phyloP scores from a whole-genome alignment of 352 stramenopile species.

The Phytopythium chamaehyphon region DNA sequence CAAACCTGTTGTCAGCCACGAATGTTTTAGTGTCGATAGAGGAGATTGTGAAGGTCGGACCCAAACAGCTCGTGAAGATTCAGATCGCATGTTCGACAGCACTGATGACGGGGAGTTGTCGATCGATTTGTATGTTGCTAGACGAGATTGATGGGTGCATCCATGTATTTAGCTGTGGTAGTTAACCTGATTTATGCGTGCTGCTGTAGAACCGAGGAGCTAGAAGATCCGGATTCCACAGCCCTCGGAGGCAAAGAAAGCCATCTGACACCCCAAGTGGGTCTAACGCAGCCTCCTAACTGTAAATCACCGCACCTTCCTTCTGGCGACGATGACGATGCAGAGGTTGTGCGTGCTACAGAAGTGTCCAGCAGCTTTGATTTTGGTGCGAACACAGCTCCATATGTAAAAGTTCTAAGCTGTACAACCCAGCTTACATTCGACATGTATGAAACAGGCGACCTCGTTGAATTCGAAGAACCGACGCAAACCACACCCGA shows the following conservation, averaged over 20 bases:
- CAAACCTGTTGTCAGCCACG: too few species aligned
- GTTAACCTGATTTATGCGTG: slow-evolving; percentile 2
- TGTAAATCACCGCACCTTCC: too few species aligned
- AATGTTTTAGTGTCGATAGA: too few species aligned
- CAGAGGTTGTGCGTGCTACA: neutral
- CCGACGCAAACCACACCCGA: neutral
- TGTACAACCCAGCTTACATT: neutral
- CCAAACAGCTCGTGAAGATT: too few species aligned
- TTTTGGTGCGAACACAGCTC: slow-evolving; percentile 44
- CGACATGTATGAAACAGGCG: slow-evolving; percentile 10
- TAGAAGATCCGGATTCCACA: neutral
- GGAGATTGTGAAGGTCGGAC: too few species aligned
- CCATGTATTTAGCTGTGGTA: slow-evolving; percentile 7
- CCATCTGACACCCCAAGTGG: too few species aligned
- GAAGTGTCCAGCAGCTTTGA: slow-evolving; percentile 29
- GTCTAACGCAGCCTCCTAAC: too few species aligned
- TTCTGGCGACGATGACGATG: neutral
- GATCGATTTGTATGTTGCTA: slow-evolving; percentile 54
- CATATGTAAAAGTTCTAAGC: too few species aligned
- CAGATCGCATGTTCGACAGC: slow-evolving; percentile 5
- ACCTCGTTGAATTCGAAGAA: slow-evolving; percentile 29
- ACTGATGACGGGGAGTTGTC: slow-evolving; percentile 35
- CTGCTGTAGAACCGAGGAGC: slow-evolving; percentile 25
- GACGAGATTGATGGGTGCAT: neutral
- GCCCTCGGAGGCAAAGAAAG: neutral